A percentile compares a stretch with the other conserved stretches of the same genome.
Evolutionary conservation across 805 yeast genomes (phyloP).

Genomic region (Kluyveromyces nonfermentans): DNA sequence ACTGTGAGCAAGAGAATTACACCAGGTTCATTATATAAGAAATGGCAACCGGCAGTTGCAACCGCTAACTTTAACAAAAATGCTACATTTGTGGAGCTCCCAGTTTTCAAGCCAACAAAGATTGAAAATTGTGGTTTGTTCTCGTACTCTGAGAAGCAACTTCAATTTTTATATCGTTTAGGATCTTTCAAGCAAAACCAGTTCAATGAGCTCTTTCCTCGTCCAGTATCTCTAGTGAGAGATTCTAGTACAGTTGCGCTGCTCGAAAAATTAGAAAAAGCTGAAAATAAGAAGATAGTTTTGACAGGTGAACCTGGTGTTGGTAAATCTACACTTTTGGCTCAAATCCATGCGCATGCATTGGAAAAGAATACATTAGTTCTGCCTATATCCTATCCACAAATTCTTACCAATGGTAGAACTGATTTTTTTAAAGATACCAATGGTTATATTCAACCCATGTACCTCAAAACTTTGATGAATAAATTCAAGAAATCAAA

Average conservation of each 20-base stretch:
- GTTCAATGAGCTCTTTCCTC: slow-evolving; percentile 52
- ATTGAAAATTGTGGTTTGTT: slow-evolving; percentile 21
- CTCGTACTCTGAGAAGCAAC: slow-evolving; percentile 34
- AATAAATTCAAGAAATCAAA: slow-evolving; percentile 43
- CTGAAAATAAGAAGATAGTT: slow-evolving; percentile 41
- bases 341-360: slow-evolving; percentile 40
- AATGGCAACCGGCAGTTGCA: slow-evolving; percentile 26
- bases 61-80: slow-evolving; percentile 24
- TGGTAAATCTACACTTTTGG: slow-evolving; percentile 66
- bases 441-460: slow-evolving; percentile 61
- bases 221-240: slow-evolving; percentile 53
- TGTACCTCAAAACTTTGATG: slow-evolving; percentile 56
- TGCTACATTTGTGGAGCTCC: slow-evolving; percentile 20
- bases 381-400: slow-evolving; percentile 56
- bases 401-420: slow-evolving; percentile 58
- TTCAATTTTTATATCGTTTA: slow-evolving; percentile 37
- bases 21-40: slow-evolving; percentile 26
- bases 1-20: slow-evolving; percentile 20
- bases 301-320: slow-evolving; percentile 65
- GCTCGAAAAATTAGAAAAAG: slow-evolving; percentile 30
- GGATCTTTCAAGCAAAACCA: slow-evolving; percentile 65
- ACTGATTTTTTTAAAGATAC: slow-evolving; percentile 54
- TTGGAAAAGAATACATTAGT: slow-evolving; percentile 46
- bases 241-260: slow-evolving; percentile 36
- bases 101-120: slow-evolving; percentile 13